phyloP scores from a whole-genome alignment of 1,139 yeast species.

The Suhomyces maxii region DNA sequence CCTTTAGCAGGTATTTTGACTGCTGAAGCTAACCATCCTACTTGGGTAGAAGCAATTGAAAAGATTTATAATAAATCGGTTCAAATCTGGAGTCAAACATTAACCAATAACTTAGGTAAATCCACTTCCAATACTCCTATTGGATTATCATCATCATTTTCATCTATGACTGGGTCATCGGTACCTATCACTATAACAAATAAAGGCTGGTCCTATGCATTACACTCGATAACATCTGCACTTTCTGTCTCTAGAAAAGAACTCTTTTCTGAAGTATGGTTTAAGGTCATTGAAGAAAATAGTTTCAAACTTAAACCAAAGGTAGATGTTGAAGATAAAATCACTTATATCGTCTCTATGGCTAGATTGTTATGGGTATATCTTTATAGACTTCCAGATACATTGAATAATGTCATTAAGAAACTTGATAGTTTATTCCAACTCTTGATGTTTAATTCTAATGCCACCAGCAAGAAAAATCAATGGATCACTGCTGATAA shows the following conservation, averaged over 20 bases:
- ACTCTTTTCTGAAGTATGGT: slow-evolving; percentile 76
- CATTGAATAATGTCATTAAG: slow-evolving; percentile 81
- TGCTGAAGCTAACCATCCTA: slow-evolving; percentile 94
- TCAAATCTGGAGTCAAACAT: slow-evolving; percentile 32
- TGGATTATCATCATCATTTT: background rate
- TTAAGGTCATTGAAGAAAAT: slow-evolving; percentile 58
- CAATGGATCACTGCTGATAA: slow-evolving; percentile 71
- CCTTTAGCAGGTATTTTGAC: slow-evolving; percentile 86
- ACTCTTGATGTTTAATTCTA: slow-evolving; percentile 50
- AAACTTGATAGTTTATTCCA: slow-evolving; percentile 51
- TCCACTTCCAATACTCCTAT: background rate
- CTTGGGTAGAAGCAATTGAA: slow-evolving; percentile 84
- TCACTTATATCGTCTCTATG: slow-evolving; percentile 61
- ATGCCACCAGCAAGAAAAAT: slow-evolving; percentile 53
- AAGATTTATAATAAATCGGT: slow-evolving; percentile 55
- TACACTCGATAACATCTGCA: slow-evolving; percentile 69
- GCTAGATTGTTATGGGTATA: slow-evolving; percentile 88
- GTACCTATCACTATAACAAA: slow-evolving; percentile 5
- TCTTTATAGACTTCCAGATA: slow-evolving; percentile 81
- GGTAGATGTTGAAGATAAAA: slow-evolving; percentile 56
- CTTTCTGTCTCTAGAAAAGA: slow-evolving; percentile 82
- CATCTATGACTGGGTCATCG: slow-evolving; percentile 2
- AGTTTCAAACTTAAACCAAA: slow-evolving; percentile 40
- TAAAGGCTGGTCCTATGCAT: slow-evolving; percentile 72
- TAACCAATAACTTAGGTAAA: background rate